A percentile compares a stretch with the other conserved stretches of the same genome.
Evolutionary conservation across 306 rosid genomes (phyloP).

Genomic region (Acacia acuminata): DNA sequence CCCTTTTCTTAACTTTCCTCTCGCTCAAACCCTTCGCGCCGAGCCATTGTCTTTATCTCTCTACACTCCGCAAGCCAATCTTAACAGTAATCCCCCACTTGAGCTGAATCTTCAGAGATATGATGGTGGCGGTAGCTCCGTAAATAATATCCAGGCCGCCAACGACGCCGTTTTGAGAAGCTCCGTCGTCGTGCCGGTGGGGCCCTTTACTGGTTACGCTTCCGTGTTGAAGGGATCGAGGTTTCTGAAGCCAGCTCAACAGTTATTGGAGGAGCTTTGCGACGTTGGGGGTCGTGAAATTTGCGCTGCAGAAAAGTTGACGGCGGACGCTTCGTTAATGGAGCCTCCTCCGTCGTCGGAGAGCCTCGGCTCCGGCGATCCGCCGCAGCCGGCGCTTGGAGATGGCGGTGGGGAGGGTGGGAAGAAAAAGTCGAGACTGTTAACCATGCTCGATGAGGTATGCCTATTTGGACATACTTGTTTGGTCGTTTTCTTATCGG

Average conservation of each 20-base stretch:
- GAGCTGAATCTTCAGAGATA: constrained; percentile 42
- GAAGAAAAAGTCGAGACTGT: constrained; percentile 57
- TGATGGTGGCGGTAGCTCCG: not conserved
- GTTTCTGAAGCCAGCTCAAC: constrained; percentile 77
- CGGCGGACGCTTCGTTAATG: constrained; percentile 41
- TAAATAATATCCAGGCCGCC: constrained; percentile 1
- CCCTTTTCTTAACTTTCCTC: constrained; percentile 37
- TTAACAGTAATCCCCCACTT: not conserved
- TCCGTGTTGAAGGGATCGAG: constrained; percentile 76
- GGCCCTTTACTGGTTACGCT: constrained; percentile 75
- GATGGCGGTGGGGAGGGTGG: constrained; percentile 39
- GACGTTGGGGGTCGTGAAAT: constrained; percentile 43
- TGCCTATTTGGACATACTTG: not conserved
- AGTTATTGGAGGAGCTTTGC: constrained; percentile 66
- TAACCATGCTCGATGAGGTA: constrained; percentile 89
- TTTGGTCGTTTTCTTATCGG: not conserved
- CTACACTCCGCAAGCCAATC: not conserved
- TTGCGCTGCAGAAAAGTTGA: constrained; percentile 20
- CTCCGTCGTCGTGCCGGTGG: constrained; percentile 44
- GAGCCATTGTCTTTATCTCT: constrained; percentile 77
- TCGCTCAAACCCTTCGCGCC: constrained; percentile 37
- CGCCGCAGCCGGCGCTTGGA: not conserved
- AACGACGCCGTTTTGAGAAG: constrained; percentile 33
- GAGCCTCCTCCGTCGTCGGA: constrained; percentile 42
- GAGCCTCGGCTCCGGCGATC: constrained; percentile 11